Evolutionary conservation across 148 eudicot genomes (phyloP).

Genomic region (Selenicereus undatus): DNA sequence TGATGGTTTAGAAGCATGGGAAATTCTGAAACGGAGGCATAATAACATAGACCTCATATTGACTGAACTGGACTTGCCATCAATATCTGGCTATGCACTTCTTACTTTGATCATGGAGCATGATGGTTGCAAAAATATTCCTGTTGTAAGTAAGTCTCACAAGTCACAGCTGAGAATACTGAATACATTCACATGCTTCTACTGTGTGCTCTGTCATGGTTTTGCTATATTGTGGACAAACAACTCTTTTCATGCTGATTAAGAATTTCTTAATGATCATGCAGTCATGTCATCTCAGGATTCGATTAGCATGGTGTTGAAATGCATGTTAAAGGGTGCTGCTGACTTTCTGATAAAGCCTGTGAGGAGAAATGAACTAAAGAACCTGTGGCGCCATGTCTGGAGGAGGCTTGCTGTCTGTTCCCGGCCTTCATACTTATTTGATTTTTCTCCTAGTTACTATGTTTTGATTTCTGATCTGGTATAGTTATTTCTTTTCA

Average conservation of each 20-base stretch:
- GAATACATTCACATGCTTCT: background rate
- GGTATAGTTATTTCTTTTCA: background rate
- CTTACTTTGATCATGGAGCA: slow-evolving; percentile 51
- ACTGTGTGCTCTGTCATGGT: background rate
- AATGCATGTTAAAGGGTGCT: slow-evolving; percentile 58
- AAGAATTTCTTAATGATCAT: slow-evolving; percentile 16
- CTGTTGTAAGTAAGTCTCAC: slow-evolving; percentile 49
- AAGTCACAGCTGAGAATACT: background rate
- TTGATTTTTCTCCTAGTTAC: background rate
- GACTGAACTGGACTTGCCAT: slow-evolving; percentile 59
- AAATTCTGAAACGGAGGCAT: slow-evolving; percentile 40
- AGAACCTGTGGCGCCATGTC: slow-evolving; percentile 70
- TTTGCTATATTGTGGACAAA: background rate
- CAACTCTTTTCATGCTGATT: background rate
- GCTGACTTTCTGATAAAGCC: slow-evolving; percentile 67
- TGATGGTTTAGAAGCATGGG: slow-evolving; percentile 66
- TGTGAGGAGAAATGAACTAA: slow-evolving; percentile 59
- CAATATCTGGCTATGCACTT: slow-evolving; percentile 59
- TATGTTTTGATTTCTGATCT: background rate
- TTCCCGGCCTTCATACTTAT: background rate
- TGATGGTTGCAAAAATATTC: slow-evolving; percentile 47
- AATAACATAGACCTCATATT: slow-evolving; percentile 48
- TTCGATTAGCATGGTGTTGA: slow-evolving; percentile 51
- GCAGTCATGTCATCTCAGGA: slow-evolving; percentile 70
- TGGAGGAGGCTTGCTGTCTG: slow-evolving; percentile 49